phyloP scores from a whole-genome alignment of 2,329 filamentous ascomycete genomes.

The Colletotrichum tropicicola region DNA sequence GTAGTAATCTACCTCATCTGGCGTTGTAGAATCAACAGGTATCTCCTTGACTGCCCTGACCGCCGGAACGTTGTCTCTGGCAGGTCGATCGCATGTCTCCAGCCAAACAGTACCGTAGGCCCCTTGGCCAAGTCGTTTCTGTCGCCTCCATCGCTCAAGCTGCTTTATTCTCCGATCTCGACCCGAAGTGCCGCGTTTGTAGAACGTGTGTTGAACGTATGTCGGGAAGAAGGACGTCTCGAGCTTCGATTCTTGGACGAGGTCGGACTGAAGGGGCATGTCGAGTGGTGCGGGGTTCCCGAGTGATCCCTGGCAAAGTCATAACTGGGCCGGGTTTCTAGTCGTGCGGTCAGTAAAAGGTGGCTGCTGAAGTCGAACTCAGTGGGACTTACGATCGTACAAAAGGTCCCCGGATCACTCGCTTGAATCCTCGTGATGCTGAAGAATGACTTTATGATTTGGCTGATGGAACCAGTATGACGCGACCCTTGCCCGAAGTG shows the following conservation, averaged over 20 bases:
- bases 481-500: too few species aligned
- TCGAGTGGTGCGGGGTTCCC: neutral
- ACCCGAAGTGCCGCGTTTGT: neutral
- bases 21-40: neutral
- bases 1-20: neutral
- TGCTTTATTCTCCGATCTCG: neutral
- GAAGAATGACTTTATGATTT: too few species aligned
- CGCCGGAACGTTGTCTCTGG: neutral
- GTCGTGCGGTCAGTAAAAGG: too few species aligned
- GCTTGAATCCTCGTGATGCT: too few species aligned
- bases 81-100: neutral
- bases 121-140: neutral
- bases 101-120: neutral
- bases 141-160: neutral
- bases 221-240: neutral
- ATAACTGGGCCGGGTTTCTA: too few species aligned
- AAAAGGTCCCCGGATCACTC: too few species aligned
- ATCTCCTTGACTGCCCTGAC: neutral
- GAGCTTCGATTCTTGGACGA: neutral
- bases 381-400: too few species aligned
- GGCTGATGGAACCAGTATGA: too few species aligned
- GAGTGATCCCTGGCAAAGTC: too few species aligned
- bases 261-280: neutral
- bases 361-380: too few species aligned
- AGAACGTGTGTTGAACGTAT: neutral